Percentiles rank a stretch among this genome's conserved stretches.
Evolutionary conservation across 2,329 filamentous ascomycete species (phyloP).

Genomic region (Penicillium brevicompactum): DNA sequence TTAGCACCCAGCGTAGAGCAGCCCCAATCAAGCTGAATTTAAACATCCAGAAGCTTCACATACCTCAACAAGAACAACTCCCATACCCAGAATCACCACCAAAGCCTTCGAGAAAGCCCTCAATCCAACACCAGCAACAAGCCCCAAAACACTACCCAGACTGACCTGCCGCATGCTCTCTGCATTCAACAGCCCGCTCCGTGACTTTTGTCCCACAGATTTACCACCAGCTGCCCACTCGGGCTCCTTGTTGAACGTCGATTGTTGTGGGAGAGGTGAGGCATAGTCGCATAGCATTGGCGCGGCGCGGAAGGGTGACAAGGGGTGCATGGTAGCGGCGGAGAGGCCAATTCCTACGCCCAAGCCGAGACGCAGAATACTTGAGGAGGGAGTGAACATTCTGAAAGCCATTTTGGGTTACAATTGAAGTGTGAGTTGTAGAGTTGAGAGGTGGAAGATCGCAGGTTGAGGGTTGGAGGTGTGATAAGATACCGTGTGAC

Average conservation of each 20-base stretch:
- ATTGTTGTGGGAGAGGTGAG: slow-evolving; percentile 21
- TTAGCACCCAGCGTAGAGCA: too few relatives aligned
- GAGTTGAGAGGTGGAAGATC: not conserved
- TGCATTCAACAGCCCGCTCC: slow-evolving; percentile 31
- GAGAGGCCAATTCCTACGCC: slow-evolving; percentile 38
- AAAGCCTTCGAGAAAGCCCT: slow-evolving; percentile 48
- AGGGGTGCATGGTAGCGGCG: slow-evolving; percentile 31
- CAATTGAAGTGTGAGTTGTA: slow-evolving; percentile 1
- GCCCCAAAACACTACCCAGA: slow-evolving; percentile 47
- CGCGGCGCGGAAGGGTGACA: slow-evolving; percentile 36
- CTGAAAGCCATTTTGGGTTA: slow-evolving; percentile 25
- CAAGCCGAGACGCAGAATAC: slow-evolving; percentile 37
- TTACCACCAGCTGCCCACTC: slow-evolving; percentile 32
- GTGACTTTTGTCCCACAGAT: slow-evolving; percentile 27
- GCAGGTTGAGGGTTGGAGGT: not conserved
- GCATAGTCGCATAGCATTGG: slow-evolving; percentile 43
- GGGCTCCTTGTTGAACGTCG: slow-evolving; percentile 5
- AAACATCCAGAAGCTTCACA: slow-evolving; percentile 9
- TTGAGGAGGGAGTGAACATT: slow-evolving; percentile 29
- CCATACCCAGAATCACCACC: slow-evolving; percentile 47
- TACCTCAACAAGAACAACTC: slow-evolving; percentile 49
- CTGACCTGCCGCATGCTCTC: slow-evolving; percentile 48
- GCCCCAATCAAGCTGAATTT: not conserved
- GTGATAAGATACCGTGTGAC: not conserved
- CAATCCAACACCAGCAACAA: slow-evolving; percentile 46